A percentile compares a stretch with the other conserved stretches of the same genome.
Conservation (phyloP, 768 basidiomycete genomes). For the Kwoniella mangroviensis region DNA sequence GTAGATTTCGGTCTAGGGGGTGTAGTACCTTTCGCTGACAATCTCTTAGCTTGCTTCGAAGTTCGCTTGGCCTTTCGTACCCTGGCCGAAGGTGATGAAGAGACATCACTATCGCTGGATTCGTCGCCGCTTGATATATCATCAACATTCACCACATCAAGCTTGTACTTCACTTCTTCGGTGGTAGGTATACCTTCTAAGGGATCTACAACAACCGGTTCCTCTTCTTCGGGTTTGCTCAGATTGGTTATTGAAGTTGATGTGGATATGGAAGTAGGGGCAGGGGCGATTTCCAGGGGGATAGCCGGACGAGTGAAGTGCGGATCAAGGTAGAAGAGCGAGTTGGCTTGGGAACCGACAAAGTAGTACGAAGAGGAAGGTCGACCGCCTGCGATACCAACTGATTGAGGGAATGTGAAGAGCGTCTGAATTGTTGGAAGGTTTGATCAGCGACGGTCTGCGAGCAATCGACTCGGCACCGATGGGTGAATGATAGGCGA, state of each 20-base stretch:
- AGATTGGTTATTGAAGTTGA: not conserved
- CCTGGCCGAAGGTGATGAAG: slow-evolving; percentile 20
- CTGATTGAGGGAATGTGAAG: slow-evolving; percentile 91
- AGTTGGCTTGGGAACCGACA: slow-evolving; percentile 87
- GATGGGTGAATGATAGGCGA: too few species aligned
- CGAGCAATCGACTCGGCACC: not conserved
- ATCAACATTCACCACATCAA: slow-evolving; percentile 48
- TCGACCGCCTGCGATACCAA: slow-evolving; percentile 94
- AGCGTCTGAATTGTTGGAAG: slow-evolving; percentile 63
- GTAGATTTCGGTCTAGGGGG: slow-evolving; percentile 1
- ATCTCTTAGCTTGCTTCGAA: slow-evolving; percentile 14
- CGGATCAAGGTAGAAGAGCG: slow-evolving; percentile 65
- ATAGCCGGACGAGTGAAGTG: slow-evolving; percentile 73
- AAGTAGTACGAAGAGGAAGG: slow-evolving; percentile 99
- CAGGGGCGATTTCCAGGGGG: slow-evolving; percentile 61
- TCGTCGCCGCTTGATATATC: slow-evolving; percentile 39
- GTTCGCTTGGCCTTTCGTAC: slow-evolving; percentile 4
- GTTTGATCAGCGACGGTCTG: not conserved
- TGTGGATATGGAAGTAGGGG: slow-evolving; percentile 3
- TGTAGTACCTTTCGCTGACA: slow-evolving; percentile 6
- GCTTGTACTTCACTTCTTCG: slow-evolving; percentile 14
- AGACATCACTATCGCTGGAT: slow-evolving; percentile 31
- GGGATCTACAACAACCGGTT: slow-evolving; percentile 20
- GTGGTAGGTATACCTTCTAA: not conserved
- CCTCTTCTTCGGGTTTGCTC: slow-evolving; percentile 2